phyloP scores from a whole-genome alignment of 192 early-diverging fungal genomes.

The Backusella morwellensis region DNA sequence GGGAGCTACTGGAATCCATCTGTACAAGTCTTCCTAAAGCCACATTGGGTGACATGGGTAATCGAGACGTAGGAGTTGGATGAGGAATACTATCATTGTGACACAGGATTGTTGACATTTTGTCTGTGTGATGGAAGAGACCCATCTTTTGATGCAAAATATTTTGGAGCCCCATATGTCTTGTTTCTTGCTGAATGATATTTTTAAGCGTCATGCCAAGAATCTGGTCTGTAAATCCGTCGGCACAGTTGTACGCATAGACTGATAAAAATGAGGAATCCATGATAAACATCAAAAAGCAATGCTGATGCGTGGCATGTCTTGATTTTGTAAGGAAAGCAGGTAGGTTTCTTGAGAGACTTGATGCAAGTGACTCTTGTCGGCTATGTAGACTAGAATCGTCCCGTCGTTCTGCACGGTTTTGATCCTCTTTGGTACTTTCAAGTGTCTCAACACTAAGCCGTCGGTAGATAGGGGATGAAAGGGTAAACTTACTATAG shows the following conservation, averaged over 20 bases:
- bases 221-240: slow-evolving; percentile 44
- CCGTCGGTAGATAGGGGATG: slow-evolving; percentile 30
- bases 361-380: slow-evolving; percentile 47
- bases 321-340: slow-evolving; percentile 10
- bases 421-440: slow-evolving; percentile 28
- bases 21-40: slow-evolving; percentile 19
- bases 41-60: slow-evolving; percentile 12
- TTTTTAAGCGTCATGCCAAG: slow-evolving; percentile 40
- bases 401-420: slow-evolving; percentile 20
- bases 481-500: slow-evolving; percentile 28
- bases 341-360: slow-evolving; percentile 12
- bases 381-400: slow-evolving; percentile 34
- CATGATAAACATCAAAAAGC: slow-evolving; percentile 48
- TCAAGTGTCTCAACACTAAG: slow-evolving; percentile 40
- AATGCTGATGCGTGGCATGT: slow-evolving; percentile 29
- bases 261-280: slow-evolving; percentile 39
- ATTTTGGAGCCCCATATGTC: slow-evolving; percentile 46
- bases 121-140: slow-evolving; percentile 50
- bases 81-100: neutral
- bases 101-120: slow-evolving; percentile 23
- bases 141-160: slow-evolving; percentile 63
- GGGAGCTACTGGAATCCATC: neutral
- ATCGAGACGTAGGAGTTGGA: neutral
- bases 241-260: slow-evolving; percentile 55
- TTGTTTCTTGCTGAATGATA: slow-evolving; percentile 46